Base-by-base conservation (phyloP, 306 rosid genomes). In the Echinosophora koreensis region DNA sequence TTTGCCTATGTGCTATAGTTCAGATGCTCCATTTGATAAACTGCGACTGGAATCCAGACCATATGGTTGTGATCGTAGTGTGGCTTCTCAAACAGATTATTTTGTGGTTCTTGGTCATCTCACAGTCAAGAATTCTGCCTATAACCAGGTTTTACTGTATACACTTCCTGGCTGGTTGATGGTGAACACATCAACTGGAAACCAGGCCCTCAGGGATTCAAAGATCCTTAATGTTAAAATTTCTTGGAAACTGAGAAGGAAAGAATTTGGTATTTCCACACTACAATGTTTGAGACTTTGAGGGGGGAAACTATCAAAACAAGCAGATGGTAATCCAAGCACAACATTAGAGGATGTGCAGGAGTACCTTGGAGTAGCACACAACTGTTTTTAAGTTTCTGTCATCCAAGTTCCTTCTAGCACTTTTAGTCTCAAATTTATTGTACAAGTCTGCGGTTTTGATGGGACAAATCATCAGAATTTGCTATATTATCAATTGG, bases 41-140 rank as follows among this genome's bases (percentile, higher is more conserved):
- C 69, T 14, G 32, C 71, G 39, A n/a, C 81, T 9, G 34, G 77
- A 50, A 22, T 78, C 74, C 6, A 55, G 76, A 52, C 32, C 83
- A 8, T 75, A 50, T 14, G 74, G 75, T 58, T 61, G 14, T 13
- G 67, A 69, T 66, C n/a, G n/a, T 7, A 32, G 57, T 41, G 65
- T 11, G 37, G 51, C 81, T 78, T 75, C 82, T 68, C 38, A 79
- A 49, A 64, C 63, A 10, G 84, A 87, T 16, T 95, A 90, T 76
- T 76, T 81, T 67, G 91, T 97, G 5, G 76, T 83, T 80, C 96
- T 95, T 74, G 97, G 99, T 46, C 90, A 83, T 61, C 51, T 95
- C 55, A 27, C 90, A 61, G 39, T 95, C 52, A 83, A 80, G 34
- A 84, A 66, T 79, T 37, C 74, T 3, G 83, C 70, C 52, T 81